Evolutionary conservation across 1,284 basidiomycete species (phyloP), one percentile per base, ranked within the genome.

Genomic region (Melampsora occidentalis): DNA sequence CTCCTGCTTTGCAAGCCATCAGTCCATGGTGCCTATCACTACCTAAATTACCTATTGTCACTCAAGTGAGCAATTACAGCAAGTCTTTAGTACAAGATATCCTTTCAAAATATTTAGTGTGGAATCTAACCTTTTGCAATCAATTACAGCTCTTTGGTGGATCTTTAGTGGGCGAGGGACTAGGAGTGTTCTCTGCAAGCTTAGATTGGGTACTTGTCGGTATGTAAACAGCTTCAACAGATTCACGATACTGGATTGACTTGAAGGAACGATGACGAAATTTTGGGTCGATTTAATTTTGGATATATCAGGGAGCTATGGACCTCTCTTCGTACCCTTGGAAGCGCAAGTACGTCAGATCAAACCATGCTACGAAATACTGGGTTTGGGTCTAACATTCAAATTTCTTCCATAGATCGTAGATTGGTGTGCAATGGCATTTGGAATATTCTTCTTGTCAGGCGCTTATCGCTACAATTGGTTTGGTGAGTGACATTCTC

Each of bases 1-100:
- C 73, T 28, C 73, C 73, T 49, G 66, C 73, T 33, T 39, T 76
- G 18, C 73, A 76, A 76, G 73, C 73, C 18, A 28, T 76, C 61
- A 69, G 66, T 63, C 73, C 73, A 22, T 76, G 65, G 65, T 76
- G 73, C 22, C 42, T 76, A 18, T 42, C 66, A 5, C 61, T 76
- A 28, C 73, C 73, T 6, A 49, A 62, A 48, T 46, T 18, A 22
- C 39, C 66, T 14, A 53, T 39, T 48, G 66, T 76, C 59, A 63
- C 73, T 5, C 31, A 61, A 14, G 42, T 46, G 42, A 46, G 42
- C 14, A 46, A 10, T 14, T 14, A 12, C 14, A 9, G 14, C 42
- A 46, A 46, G 3, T 39, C 42, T 46, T 46, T 12, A 3, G 10
- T 14, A 16, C 14, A 16, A 16, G 12, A 46, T 46, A 16, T 46